A percentile compares a stretch with the other conserved stretches of the same genome.
phyloP scores from a whole-genome alignment of 345 rosid genomes.

The Syzygium aqueum region DNA sequence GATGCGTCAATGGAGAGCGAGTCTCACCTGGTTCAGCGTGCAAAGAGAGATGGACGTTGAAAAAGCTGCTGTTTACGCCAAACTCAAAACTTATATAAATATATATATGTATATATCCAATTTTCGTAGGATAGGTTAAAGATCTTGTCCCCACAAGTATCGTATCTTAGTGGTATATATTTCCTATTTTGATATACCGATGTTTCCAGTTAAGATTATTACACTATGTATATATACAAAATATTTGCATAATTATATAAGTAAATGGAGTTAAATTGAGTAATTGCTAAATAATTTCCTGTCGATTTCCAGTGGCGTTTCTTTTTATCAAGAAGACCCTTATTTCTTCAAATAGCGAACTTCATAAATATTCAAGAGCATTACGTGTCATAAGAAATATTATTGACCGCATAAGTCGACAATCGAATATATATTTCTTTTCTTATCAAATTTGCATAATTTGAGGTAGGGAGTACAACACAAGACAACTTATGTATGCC shows the following conservation, averaged over 20 bases:
- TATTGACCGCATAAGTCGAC: too few species aligned
- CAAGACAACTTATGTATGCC: too few species aligned
- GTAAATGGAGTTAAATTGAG: background rate
- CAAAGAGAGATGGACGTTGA: background rate
- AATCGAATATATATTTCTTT: too few species aligned
- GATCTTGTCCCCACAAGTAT: background rate
- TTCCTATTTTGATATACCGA: background rate
- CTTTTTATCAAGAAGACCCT: too few species aligned
- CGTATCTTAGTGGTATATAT: background rate
- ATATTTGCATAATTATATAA: background rate
- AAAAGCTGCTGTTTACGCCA: background rate
- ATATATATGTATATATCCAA: background rate
- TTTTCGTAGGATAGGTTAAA: background rate
- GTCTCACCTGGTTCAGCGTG: background rate
- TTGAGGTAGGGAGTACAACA: too few species aligned
- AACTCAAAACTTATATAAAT: background rate
- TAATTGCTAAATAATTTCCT: background rate
- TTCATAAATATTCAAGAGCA: too few species aligned
- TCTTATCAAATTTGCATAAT: too few species aligned
- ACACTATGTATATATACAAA: background rate
- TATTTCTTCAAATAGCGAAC: too few species aligned
- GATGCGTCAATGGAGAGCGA: background rate
- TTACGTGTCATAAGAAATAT: too few species aligned
- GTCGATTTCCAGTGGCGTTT: too few species aligned
- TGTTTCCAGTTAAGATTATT: background rate